Evolutionary conservation across 108 stramenopile genomes (phyloP).

Genomic region (Nannochloropsis granulata): DNA sequence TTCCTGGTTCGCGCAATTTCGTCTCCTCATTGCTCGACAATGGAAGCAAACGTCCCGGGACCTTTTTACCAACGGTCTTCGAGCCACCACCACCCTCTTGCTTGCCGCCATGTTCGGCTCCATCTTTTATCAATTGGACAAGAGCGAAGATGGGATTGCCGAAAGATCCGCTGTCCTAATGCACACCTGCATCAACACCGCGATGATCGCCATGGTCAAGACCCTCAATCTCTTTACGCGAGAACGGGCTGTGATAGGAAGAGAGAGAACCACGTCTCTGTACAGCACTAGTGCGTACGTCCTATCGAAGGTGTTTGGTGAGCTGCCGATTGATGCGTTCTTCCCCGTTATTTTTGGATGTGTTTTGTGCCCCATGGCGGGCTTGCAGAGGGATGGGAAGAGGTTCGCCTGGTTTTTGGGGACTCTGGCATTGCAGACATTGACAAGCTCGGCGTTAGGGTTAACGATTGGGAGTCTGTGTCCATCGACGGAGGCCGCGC

Average conservation of each 20-base stretch:
- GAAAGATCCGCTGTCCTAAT: not conserved
- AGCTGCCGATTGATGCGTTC: constrained; percentile 57
- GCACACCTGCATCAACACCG: not conserved
- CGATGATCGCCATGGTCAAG: not conserved
- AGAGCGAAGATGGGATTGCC: not conserved
- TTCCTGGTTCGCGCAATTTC: not conserved
- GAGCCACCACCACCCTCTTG: not conserved
- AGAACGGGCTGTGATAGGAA: constrained; percentile 59
- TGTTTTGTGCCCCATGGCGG: constrained; percentile 54
- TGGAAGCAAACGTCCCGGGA: not conserved
- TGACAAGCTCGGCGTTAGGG: constrained; percentile 39
- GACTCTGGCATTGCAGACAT: constrained; percentile 49
- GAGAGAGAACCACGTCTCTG: constrained; percentile 51
- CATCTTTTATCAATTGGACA: not conserved
- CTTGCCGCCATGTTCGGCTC: not conserved
- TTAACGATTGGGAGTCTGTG: constrained; percentile 28
- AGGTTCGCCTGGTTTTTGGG: constrained; percentile 59
- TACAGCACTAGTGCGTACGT: constrained; percentile 73
- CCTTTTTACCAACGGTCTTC: not conserved
- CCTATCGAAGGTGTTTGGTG: constrained; percentile 68
- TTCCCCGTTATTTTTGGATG: constrained; percentile 58
- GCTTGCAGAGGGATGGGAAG: constrained; percentile 39
- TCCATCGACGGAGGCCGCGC: constrained; percentile 14
- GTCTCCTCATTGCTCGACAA: not conserved
- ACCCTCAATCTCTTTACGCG: constrained; percentile 47